Evolutionary conservation across 192 early-diverging fungal genomes (phyloP), one percentile per base, ranked within the genome.

Genomic region (Linderina pennispora): DNA sequence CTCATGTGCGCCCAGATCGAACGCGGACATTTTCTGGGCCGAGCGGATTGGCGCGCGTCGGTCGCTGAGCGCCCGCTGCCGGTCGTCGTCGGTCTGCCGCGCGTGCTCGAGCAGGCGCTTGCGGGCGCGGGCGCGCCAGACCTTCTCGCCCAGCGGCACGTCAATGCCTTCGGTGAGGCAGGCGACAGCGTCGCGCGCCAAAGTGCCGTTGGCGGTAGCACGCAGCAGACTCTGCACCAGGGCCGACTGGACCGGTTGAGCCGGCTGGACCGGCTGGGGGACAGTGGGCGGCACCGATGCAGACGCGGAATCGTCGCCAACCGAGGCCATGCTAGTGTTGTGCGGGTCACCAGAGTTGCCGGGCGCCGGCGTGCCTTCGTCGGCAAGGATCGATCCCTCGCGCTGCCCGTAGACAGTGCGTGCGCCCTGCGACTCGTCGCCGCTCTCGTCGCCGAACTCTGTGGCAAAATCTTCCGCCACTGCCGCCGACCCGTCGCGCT

Each of bases 391-490:
- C 1, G 65, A 69, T 15, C 47, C 54, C 22, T 59, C 65, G 7
- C 51, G 58, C 23, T 53, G 31, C 20, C 58, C 58, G 24, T 43
- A 53, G 25, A 8, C 36, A 10, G 45, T 53, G 7, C 53, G 52
- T 9, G 44, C 47, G 26, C 65, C 46, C 42, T 51, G 57, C 21
- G 68, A 64, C 20, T 80, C 57, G 23, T 80, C 78, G 2, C 76
- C 78, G 41, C 76, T 70, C 36, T 80, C 78, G 1, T 68, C 75
- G 8, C 81, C 77, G 48, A 70, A 53, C 45, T 83, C 77, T 1
- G 67, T 73, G 4, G 59, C 78, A 11, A 59, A 80, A 17, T 83
- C 84, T 2, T 80, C 82, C 24, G 69, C 77, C 1, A 65, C 70
- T 5, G 31, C 18, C 16, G 79, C 77, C 1, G 64, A 62, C 4